Conservation (phyloP, 169 alveolate species). For the Eimeria praecox region DNA sequence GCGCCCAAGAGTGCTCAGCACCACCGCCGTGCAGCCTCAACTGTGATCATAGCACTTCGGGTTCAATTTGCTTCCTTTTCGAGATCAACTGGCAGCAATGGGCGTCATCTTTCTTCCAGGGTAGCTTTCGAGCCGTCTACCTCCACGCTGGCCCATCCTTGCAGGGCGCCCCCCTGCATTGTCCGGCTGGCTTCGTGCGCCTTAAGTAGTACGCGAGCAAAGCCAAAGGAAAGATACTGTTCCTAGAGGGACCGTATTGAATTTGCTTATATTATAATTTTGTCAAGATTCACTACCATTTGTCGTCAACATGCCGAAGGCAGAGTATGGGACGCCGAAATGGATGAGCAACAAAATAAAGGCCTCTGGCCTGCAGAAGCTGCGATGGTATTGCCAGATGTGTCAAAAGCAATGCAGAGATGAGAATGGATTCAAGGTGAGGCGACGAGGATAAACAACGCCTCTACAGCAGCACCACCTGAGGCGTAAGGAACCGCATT, state of each 20-base stretch:
- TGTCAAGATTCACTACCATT: background rate
- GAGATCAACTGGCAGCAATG: background rate
- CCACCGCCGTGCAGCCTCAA: background rate
- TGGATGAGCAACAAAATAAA: conserved; percentile 97
- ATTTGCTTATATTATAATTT: background rate
- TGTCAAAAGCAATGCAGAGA: conserved; percentile 97
- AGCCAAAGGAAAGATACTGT: background rate
- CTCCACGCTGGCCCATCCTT: background rate
- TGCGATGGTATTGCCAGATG: conserved; percentile 97
- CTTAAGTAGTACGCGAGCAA: background rate
- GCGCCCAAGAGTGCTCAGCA: background rate
- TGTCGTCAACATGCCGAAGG: conserved; percentile 83
- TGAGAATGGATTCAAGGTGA: conserved; percentile 96
- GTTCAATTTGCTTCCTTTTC: background rate
- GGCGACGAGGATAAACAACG: background rate
- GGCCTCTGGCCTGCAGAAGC: conserved; percentile 96
- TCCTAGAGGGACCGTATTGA: background rate
- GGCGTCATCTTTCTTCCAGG: conserved; percentile 1
- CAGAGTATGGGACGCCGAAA: conserved; percentile 96
- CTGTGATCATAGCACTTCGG: background rate
- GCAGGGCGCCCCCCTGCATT: background rate
- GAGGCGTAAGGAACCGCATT: background rate
- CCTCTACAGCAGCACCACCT: background rate
- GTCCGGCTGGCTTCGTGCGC: background rate
- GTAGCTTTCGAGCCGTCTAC: background rate